These are phyloP conservation scores for Cystobasidium tubakii DNA, from an alignment of 768 basidiomycete species.

Conservation along the genomic window DNA sequence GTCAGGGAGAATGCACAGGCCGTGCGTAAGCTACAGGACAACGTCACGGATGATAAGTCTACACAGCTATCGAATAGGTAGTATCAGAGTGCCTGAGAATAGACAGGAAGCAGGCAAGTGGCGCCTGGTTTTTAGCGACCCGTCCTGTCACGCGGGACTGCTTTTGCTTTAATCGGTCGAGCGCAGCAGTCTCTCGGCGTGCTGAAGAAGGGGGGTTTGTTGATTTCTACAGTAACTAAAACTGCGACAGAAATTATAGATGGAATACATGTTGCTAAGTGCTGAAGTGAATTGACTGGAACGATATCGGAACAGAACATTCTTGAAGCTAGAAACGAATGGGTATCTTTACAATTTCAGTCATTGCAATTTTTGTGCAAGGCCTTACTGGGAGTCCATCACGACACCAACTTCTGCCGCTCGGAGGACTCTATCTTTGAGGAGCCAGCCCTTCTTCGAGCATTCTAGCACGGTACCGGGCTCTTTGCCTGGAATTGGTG, in stretches of 20 bases:
- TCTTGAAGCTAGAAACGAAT: not conserved
- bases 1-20: too few species aligned
- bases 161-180: not conserved
- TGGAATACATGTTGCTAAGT: not conserved
- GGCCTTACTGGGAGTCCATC: conserved; percentile 3
- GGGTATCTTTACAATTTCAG: not conserved
- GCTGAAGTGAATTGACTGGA: not conserved
- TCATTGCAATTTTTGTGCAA: not conserved
- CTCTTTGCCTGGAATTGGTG: conserved; percentile 76
- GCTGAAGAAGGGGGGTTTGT: not conserved
- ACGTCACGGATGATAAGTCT: too few species aligned
- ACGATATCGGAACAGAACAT: not conserved
- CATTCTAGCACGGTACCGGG: conserved; percentile 85
- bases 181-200: not conserved
- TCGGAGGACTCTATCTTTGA: conserved; percentile 86
- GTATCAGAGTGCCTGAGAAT: too few species aligned
- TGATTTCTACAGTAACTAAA: not conserved
- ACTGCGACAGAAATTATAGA: conserved; percentile 21
- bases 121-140: too few species aligned
- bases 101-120: too few species aligned
- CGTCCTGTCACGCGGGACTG: not conserved
- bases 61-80: too few species aligned
- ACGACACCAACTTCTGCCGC: conserved; percentile 96
- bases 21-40: too few species aligned
- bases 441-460: conserved; percentile 81